A percentile compares a stretch with the other conserved stretches of the same genome.
phyloP scores from a whole-genome alignment of 2,329 filamentous ascomycete species.

The Ophiosphaerella narmari region DNA sequence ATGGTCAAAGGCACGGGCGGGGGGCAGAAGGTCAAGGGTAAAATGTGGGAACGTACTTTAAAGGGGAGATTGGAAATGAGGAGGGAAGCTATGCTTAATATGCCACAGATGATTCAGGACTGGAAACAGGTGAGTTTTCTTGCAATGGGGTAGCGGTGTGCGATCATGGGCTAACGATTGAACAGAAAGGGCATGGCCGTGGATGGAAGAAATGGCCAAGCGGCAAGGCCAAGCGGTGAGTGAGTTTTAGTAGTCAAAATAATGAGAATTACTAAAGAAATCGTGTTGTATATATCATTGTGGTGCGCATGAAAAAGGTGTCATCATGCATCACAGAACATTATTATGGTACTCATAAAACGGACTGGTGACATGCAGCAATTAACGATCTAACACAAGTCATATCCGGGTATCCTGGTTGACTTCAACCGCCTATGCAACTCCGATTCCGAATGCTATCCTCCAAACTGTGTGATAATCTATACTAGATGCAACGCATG shows the following conservation, averaged over 20 bases:
- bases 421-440: slow-evolving; percentile 4
- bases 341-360: not conserved
- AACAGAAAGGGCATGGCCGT: slow-evolving; percentile 69
- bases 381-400: slow-evolving; percentile 3
- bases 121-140: slow-evolving; percentile 66
- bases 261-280: no score
- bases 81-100: slow-evolving; percentile 89
- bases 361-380: not conserved
- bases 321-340: not conserved
- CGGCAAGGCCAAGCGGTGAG: slow-evolving; percentile 30
- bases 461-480: not conserved
- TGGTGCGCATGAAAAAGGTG: no score
- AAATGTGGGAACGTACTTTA: slow-evolving; percentile 86
- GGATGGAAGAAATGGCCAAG: slow-evolving; percentile 77
- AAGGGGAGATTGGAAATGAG: slow-evolving; percentile 83
- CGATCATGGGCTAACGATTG: not conserved
- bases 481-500: not conserved
- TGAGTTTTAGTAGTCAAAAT: no score
- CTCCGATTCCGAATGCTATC: slow-evolving; percentile 1
- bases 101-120: slow-evolving; percentile 87
- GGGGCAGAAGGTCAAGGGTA: slow-evolving; percentile 93
- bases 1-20: slow-evolving; percentile 91
- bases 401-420: slow-evolving; percentile 19
- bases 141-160: no score
- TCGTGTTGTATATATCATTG: no score